These are phyloP conservation scores for Citrus cavaleriei DNA, from an alignment of 345 rosid species.

Conservation along the genomic window DNA sequence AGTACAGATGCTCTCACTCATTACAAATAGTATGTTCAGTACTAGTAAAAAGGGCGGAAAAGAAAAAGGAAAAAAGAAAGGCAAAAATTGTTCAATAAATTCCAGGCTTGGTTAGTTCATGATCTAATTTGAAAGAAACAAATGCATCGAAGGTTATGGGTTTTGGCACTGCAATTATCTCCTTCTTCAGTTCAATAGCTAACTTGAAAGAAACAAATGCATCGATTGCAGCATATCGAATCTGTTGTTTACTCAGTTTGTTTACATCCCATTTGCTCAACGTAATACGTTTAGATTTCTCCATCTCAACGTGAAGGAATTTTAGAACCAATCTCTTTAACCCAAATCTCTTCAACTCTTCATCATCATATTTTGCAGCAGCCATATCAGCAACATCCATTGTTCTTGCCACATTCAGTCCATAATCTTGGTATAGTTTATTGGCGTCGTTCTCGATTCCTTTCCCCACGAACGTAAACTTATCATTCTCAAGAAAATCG, in stretches of 20 bases:
- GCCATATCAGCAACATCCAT: constrained; percentile 1
- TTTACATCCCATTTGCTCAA: background rate
- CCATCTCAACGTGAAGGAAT: background rate
- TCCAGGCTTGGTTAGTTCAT: background rate
- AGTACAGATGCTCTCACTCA: background rate
- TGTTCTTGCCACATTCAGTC: background rate
- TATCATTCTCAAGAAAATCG: background rate
- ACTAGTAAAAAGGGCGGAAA: background rate
- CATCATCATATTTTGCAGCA: background rate
- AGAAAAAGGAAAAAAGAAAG: background rate
- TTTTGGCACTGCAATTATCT: background rate
- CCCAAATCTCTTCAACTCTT: background rate
- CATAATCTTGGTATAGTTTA: background rate
- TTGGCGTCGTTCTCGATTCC: background rate
- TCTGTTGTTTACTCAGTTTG: background rate
- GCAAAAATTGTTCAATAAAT: background rate
- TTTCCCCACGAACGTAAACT: constrained; percentile 3
- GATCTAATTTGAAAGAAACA: background rate
- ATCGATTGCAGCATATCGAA: constrained; percentile 9
- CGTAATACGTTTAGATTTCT: background rate
- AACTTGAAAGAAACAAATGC: constrained; percentile 12
- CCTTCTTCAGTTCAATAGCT: background rate
- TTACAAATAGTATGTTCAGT: background rate
- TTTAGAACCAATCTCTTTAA: background rate
- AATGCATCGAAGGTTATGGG: background rate